phyloP scores from a whole-genome alignment of 75 land plant species.

The Azolla pinnata region DNA sequence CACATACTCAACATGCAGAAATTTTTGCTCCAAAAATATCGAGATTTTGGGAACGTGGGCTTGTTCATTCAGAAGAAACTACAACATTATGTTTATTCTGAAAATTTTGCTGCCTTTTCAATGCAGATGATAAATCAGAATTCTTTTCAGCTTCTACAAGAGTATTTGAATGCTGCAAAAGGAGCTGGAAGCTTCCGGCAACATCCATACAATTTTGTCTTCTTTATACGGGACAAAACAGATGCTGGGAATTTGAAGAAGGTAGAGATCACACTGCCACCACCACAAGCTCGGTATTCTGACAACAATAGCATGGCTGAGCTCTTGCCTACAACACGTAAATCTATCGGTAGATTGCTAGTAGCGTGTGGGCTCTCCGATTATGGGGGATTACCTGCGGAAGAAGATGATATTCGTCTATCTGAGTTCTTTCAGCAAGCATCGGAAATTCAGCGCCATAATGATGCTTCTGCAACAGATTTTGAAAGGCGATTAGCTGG shows the following conservation, averaged over 20 bases:
- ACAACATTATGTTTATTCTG: too few species aligned
- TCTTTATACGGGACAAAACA: conserved; percentile 17
- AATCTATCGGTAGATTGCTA: conserved; percentile 25
- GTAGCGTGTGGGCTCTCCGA: conserved; percentile 26
- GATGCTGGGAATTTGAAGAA: conserved; percentile 18
- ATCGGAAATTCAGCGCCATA: conserved; percentile 32
- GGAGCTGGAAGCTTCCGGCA: conserved; percentile 15
- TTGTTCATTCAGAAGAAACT: too few species aligned
- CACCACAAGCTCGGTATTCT: conserved; percentile 25
- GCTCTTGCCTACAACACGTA: conserved; percentile 22
- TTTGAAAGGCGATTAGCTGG: conserved; percentile 24
- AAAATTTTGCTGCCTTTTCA: not conserved
- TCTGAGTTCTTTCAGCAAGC: conserved; percentile 43
- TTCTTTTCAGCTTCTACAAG: conserved; percentile 39
- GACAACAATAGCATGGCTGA: conserved; percentile 13
- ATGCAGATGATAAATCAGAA: conserved; percentile 13
- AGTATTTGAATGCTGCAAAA: conserved; percentile 33
- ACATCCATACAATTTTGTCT: conserved; percentile 23
- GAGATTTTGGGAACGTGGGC: too few species aligned
- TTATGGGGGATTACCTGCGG: conserved; percentile 18
- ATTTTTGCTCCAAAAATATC: too few species aligned
- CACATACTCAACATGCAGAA: too few species aligned
- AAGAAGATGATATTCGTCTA: conserved; percentile 18
- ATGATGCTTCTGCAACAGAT: conserved; percentile 23
- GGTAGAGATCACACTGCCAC: conserved; percentile 33